Evolutionary conservation across 306 rosid species (phyloP), one percentile per base, ranked within the genome.

Genomic region (Prunus padus): DNA sequence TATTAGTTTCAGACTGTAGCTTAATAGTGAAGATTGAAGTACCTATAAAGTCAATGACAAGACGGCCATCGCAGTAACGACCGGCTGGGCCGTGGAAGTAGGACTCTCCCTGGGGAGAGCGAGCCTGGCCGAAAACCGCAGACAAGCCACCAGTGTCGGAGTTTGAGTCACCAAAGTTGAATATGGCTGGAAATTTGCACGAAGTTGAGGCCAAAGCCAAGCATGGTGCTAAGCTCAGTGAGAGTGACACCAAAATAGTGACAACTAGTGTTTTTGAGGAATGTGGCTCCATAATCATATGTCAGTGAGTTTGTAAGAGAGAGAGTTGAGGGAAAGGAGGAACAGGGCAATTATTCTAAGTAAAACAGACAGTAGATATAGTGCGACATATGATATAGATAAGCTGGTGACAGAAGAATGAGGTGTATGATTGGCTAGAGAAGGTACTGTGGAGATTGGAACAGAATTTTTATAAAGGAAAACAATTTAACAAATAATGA

Each of bases 111-210:
- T 87, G 72, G 4, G 98, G 98, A 14, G 87, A 79, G 14, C 60
- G 77, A 5, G 90, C 78, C 77, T 94, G 98, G 52, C 98, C 98
- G 69, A 91, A 91, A 5, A 90, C 91, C 8, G 98, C 97, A 22
- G 98, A 89, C 37, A 93, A 87, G 31, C 98, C 97, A 10, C 98
- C 98, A 0, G 98, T 93, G 90, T 91, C 97, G 18, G 98, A 93
- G 81, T 93, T 93, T 2, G 97, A 91, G 79, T 93, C 92, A 2
- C 98, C 98, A 16, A 89, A 93, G 87, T 91, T 93, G 84, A 88
- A 91, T n/a, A 93, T 76, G 6, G 94, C 98, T 4, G 92, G 91
- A 52, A 91, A 94, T 13, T 90, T 20, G 70, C 98, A 94, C 2
- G 81, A 40, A 28, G 52, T 7, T 8, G 55, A 71, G 37, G 78